Conservation (phyloP, 805 yeast species). For the Maudiozyma saulgeensis region DNA sequence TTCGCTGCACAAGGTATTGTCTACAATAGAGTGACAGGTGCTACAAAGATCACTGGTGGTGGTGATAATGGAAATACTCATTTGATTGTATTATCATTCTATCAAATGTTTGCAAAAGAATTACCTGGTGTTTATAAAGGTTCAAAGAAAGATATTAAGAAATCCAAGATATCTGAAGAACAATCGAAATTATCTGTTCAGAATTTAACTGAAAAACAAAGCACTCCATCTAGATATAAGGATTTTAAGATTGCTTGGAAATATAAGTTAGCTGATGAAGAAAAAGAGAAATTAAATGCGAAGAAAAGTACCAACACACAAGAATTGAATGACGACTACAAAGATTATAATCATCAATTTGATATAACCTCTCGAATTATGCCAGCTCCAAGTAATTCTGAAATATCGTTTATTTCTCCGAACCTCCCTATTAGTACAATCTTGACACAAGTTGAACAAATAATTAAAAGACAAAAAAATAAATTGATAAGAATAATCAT, state of each 20-base stretch:
- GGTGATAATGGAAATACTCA: conserved; percentile 39
- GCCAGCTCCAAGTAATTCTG: conserved; percentile 58
- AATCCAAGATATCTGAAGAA: conserved; percentile 44
- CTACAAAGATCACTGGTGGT: neutral
- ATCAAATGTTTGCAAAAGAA: conserved; percentile 51
- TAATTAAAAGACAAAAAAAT: conserved; percentile 34
- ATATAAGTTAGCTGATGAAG: conserved; percentile 48
- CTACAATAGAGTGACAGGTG: conserved; percentile 44
- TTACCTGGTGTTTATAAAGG: conserved; percentile 75
- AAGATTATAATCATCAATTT: conserved; percentile 54
- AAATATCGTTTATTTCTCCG: conserved; percentile 47
- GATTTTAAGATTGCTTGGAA: conserved; percentile 92
- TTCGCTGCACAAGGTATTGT: conserved; percentile 71
- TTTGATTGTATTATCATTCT: conserved; percentile 52
- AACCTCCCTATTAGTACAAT: conserved; percentile 20
- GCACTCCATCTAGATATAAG: conserved; percentile 18
- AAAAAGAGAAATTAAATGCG: conserved; percentile 1
- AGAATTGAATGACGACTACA: conserved; percentile 28
- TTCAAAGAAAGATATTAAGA: conserved; percentile 54
- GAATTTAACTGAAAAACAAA: conserved; percentile 39
- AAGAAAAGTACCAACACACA: conserved; percentile 9
- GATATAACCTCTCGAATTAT: conserved; percentile 64
- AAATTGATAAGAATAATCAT: conserved; percentile 55
- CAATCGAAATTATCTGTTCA: conserved; percentile 61
- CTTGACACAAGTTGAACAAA: conserved; percentile 35